phyloP scores from a whole-genome alignment of 2,329 filamentous ascomycete genomes.

The Diaporthe ilicicola region DNA sequence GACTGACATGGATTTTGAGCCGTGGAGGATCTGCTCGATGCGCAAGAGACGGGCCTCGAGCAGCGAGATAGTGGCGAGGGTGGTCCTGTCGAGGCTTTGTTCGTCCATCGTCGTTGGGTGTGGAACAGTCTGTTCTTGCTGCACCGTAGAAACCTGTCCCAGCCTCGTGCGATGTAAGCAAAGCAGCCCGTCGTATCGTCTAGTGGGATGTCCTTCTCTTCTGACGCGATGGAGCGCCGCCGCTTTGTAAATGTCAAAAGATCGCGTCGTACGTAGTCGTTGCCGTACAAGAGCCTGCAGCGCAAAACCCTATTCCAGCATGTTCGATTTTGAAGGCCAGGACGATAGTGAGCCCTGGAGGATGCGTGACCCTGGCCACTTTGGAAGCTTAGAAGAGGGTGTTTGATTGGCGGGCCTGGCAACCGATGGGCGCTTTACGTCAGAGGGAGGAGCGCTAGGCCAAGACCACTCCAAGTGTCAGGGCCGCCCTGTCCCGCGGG shows the following conservation, averaged over 20 bases:
- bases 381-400: not conserved
- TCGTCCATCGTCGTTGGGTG: constrained; percentile 34
- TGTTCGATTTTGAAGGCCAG: not conserved
- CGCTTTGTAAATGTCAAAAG: not conserved
- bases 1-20: constrained; percentile 48
- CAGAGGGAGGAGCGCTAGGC: constrained; percentile 21
- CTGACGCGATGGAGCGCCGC: not conserved
- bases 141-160: not conserved
- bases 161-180: not conserved
- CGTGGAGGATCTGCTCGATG: constrained; percentile 67
- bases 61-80: constrained; percentile 62
- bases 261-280: not conserved
- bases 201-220: not conserved
- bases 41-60: constrained; percentile 67
- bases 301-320: not conserved
- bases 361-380: not conserved
- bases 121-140: not conserved
- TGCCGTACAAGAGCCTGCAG: constrained; percentile 11
- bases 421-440: constrained; percentile 5
- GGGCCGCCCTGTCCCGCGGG: not conserved
- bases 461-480: constrained; percentile 11
- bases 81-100: constrained; percentile 58
- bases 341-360: not conserved
- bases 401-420: constrained; percentile 20
- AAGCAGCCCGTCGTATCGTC: not conserved